A percentile compares a stretch with the other conserved stretches of the same genome.
phyloP scores from a whole-genome alignment of 495 filamentous ascomycete species.

The Cryomyces minteri region DNA sequence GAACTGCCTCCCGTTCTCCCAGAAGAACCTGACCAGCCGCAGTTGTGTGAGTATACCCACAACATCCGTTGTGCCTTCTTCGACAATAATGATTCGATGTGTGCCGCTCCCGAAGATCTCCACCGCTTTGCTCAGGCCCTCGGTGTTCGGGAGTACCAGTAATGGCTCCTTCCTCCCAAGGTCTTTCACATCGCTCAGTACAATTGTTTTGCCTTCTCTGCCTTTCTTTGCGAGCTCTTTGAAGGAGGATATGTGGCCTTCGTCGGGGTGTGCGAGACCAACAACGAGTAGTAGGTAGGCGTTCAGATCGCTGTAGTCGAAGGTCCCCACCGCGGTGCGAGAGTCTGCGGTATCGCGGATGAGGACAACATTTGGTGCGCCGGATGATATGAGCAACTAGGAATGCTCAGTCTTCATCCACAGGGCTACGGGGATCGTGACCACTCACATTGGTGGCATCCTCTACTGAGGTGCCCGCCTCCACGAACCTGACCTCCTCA shows the following conservation, averaged over 20 bases:
- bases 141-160: slow-evolving; percentile 50
- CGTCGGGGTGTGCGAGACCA: slow-evolving; percentile 61
- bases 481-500: slow-evolving; percentile 61
- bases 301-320: slow-evolving; percentile 86
- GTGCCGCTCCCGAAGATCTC: slow-evolving; percentile 83
- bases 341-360: slow-evolving; percentile 51
- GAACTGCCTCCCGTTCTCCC: slow-evolving; percentile 85
- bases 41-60: slow-evolving; percentile 84
- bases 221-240: slow-evolving; percentile 64
- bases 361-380: slow-evolving; percentile 54
- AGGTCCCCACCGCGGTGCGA: slow-evolving; percentile 55
- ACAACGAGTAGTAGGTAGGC: slow-evolving; percentile 85
- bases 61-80: slow-evolving; percentile 49
- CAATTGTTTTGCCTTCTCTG: slow-evolving; percentile 52
- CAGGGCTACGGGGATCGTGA: slow-evolving; percentile 1
- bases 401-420: neutral
- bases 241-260: slow-evolving; percentile 45
- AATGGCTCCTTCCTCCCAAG: slow-evolving; percentile 65
- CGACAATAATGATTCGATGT: slow-evolving; percentile 65
- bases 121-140: slow-evolving; percentile 59
- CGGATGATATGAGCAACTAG: slow-evolving; percentile 62
- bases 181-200: slow-evolving; percentile 63
- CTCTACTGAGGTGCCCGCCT: slow-evolving; percentile 75
- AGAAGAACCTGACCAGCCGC: slow-evolving; percentile 76
- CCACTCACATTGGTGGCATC: slow-evolving; percentile 69